phyloP scores from a whole-genome alignment of 352 stramenopile genomes.

The Phytopythium helicoides region DNA sequence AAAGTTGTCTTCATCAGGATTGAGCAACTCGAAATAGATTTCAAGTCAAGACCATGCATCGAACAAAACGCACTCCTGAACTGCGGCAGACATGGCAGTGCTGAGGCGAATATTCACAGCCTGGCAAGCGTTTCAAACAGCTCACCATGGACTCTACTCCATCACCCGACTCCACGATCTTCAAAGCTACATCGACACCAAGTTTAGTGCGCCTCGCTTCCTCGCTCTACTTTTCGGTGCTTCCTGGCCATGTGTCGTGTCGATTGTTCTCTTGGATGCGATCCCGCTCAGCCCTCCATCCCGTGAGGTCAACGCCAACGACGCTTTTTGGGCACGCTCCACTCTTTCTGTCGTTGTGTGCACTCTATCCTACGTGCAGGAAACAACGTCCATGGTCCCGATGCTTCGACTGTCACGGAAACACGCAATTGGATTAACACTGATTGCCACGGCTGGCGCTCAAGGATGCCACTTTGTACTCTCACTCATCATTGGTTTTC shows the following conservation, averaged over 20 bases:
- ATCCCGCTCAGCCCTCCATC: slow-evolving; percentile 9
- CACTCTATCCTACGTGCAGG: slow-evolving; percentile 6
- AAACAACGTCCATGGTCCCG: slow-evolving; percentile 8
- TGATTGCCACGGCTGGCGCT: slow-evolving; percentile 7
- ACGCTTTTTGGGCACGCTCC: slow-evolving; percentile 8
- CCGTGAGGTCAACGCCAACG: slow-evolving; percentile 10
- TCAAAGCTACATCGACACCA: slow-evolving; percentile 3
- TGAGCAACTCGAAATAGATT: too few relatives aligned
- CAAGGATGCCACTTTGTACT: slow-evolving; percentile 4
- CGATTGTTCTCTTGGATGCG: slow-evolving; percentile 15
- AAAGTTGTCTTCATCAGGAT: too few relatives aligned
- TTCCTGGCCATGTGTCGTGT: slow-evolving; percentile 15
- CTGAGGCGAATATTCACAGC: too few relatives aligned
- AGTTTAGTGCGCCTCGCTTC: background rate
- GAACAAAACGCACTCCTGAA: too few relatives aligned
- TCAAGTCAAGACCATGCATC: too few relatives aligned
- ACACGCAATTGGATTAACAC: slow-evolving; percentile 6
- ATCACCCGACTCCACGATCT: slow-evolving; percentile 8
- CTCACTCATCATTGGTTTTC: slow-evolving; percentile 9
- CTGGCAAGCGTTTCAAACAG: background rate
- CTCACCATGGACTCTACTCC: slow-evolving; percentile 7
- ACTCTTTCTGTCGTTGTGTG: slow-evolving; percentile 6
- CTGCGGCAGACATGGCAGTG: too few relatives aligned
- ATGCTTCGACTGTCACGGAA: slow-evolving; percentile 7
- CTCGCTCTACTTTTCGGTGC: slow-evolving; percentile 3